phyloP scores from a whole-genome alignment of 2,329 filamentous ascomycete genomes.

The Chrysoporthe puriensis region DNA sequence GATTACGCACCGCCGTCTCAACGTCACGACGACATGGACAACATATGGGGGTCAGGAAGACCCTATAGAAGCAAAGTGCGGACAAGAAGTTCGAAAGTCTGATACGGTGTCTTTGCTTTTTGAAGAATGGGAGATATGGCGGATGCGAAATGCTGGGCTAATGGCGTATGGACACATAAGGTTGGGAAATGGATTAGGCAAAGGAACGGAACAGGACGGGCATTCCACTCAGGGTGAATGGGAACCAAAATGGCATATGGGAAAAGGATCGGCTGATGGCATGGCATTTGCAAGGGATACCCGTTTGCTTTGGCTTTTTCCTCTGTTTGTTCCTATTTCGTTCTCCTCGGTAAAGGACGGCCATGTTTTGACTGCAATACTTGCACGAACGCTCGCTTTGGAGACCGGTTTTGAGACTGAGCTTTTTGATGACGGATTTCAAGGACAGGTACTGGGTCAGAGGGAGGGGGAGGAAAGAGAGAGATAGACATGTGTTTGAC shows the following conservation, averaged over 20 bases:
- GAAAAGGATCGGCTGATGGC: slow-evolving; percentile 24
- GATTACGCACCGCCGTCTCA: neutral
- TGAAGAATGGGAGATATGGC: slow-evolving; percentile 13
- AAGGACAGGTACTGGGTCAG: neutral
- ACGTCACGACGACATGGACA: neutral
- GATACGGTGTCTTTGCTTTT: neutral
- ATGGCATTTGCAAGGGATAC: slow-evolving; percentile 33
- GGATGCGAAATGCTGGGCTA: slow-evolving; percentile 23
- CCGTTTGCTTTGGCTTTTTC: slow-evolving; percentile 29
- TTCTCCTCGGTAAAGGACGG: neutral
- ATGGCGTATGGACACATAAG: slow-evolving; percentile 27
- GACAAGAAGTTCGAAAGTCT: neutral
- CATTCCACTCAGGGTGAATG: slow-evolving; percentile 11
- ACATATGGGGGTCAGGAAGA: neutral
- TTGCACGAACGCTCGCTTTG: slow-evolving; percentile 23
- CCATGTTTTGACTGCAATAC: neutral
- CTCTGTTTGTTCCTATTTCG: slow-evolving; percentile 16
- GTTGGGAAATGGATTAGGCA: slow-evolving; percentile 18
- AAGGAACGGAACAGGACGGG: slow-evolving; percentile 9
- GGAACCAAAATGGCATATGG: slow-evolving; percentile 21
- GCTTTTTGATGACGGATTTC: slow-evolving; percentile 11
- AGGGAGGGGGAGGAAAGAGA: neutral
- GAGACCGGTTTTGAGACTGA: slow-evolving; percentile 13
- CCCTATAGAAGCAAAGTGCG: neutral
- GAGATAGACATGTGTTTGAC: slow-evolving; percentile 2